phyloP scores from a whole-genome alignment of 1,284 basidiomycete species.

The Ceratobasidium sp. region DNA sequence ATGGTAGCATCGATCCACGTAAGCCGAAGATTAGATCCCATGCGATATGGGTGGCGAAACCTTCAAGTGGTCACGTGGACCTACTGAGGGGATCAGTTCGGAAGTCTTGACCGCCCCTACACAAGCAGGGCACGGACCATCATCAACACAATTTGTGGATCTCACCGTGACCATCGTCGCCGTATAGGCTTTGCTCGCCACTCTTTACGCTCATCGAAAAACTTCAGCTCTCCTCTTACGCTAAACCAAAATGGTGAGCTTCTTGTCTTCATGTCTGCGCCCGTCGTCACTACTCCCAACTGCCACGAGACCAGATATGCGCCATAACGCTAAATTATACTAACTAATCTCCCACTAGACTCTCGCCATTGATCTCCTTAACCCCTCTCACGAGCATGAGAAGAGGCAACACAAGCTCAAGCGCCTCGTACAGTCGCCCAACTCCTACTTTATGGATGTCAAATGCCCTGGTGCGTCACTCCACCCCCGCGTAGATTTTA shows the following conservation, averaged over 20 bases:
- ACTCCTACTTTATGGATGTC: constrained; percentile 99
- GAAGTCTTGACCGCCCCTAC: constrained; percentile 31
- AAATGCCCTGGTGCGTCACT: constrained; percentile 90
- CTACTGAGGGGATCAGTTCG: not conserved
- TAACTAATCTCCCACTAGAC: constrained; percentile 66
- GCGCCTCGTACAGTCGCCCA: constrained; percentile 96
- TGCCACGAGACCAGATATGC: no score
- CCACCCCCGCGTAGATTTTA: constrained; percentile 18
- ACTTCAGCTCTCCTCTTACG: not conserved
- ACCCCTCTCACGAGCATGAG: constrained; percentile 91
- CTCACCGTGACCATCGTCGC: constrained; percentile 41
- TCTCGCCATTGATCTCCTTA: constrained; percentile 98
- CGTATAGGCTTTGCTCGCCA: constrained; percentile 15
- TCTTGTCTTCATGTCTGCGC: not conserved
- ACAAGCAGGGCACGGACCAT: constrained; percentile 38
- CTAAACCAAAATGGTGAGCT: constrained; percentile 33
- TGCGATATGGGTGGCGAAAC: constrained; percentile 6
- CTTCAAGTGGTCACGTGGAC: not conserved
- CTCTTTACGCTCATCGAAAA: constrained; percentile 15
- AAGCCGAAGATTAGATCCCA: constrained; percentile 23
- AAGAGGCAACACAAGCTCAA: constrained; percentile 98
- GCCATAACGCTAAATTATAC: no score
- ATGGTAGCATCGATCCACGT: constrained; percentile 24
- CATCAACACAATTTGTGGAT: constrained; percentile 42
- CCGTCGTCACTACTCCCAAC: not conserved